Percentiles rank a stretch among this genome's conserved stretches.
phyloP scores from a whole-genome alignment of 2,329 filamentous ascomycete genomes.

The Paecilomyces fulvus region DNA sequence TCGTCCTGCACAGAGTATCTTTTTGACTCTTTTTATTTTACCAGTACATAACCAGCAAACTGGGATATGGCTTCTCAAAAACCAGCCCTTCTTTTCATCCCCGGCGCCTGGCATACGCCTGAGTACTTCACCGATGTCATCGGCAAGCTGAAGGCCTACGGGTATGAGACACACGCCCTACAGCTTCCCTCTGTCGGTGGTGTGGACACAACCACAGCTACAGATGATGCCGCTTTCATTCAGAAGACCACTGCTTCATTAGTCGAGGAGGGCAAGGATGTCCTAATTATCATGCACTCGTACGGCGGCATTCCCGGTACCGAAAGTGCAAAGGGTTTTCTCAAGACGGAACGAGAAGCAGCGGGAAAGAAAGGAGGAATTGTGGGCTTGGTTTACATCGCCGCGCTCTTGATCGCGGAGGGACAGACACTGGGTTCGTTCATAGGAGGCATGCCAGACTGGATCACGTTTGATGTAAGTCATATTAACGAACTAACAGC shows the following conservation, averaged over 20 bases:
- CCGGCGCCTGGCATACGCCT: slow-evolving; percentile 27
- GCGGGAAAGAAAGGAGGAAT: slow-evolving; percentile 25
- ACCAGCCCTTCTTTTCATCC: slow-evolving; percentile 28
- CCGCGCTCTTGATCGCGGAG: slow-evolving; percentile 9
- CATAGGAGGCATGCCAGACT: background rate
- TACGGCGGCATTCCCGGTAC: slow-evolving; percentile 26
- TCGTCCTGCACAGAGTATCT: too few relatives aligned
- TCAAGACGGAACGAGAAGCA: slow-evolving; percentile 15
- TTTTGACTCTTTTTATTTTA: too few relatives aligned
- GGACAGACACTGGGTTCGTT: background rate
- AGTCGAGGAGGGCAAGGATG: slow-evolving; percentile 24
- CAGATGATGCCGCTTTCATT: slow-evolving; percentile 24
- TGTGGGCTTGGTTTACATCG: slow-evolving; percentile 18
- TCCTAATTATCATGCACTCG: slow-evolving; percentile 27
- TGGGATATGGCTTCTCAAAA: slow-evolving; percentile 8
- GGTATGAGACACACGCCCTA: slow-evolving; percentile 20
- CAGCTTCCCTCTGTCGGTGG: slow-evolving; percentile 20
- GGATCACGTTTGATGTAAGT: background rate
- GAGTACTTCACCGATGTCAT: slow-evolving; percentile 16
- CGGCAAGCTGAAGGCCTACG: slow-evolving; percentile 18
- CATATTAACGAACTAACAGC: background rate
- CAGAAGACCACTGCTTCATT: slow-evolving; percentile 13
- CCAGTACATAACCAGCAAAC: too few relatives aligned
- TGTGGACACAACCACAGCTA: slow-evolving; percentile 19
- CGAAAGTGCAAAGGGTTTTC: slow-evolving; percentile 19